A percentile compares a stretch with the other conserved stretches of the same genome.
phyloP scores from a whole-genome alignment of 2,329 filamentous ascomycete species.

The Coniochaeta pulveracea region DNA sequence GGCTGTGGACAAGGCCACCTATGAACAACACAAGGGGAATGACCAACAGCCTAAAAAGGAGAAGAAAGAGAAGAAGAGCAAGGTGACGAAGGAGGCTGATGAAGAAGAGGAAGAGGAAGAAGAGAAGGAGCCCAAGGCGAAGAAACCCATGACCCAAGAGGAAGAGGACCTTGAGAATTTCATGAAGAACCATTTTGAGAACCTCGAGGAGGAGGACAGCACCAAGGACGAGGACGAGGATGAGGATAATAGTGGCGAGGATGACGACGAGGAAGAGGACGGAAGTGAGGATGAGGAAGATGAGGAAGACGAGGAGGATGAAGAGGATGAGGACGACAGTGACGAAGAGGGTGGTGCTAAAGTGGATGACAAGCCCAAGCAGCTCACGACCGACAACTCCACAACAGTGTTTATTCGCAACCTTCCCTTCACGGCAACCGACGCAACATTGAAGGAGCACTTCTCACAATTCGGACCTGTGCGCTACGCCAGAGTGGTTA shows the following conservation, averaged over 20 bases:
- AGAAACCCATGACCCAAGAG: constrained; percentile 22
- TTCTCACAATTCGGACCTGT: constrained; percentile 83
- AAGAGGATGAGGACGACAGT: constrained; percentile 29
- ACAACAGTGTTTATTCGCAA: constrained; percentile 89
- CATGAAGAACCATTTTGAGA: constrained; percentile 44
- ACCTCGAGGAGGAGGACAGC: constrained; percentile 46
- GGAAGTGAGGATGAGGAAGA: constrained; percentile 30
- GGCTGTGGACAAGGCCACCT: constrained; percentile 86
- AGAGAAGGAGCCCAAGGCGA: constrained; percentile 18
- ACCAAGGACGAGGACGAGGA: constrained; percentile 31
- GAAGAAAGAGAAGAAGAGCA: constrained; percentile 27
- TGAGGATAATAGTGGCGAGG: constrained; percentile 23
- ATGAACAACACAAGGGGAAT: constrained; percentile 52
- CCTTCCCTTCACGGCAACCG: constrained; percentile 77
- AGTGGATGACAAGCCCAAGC: constrained; percentile 23
- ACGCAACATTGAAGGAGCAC: constrained; percentile 72
- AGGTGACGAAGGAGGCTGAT: constrained; percentile 20
- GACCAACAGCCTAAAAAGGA: constrained; percentile 17
- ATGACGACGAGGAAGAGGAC: constrained; percentile 25
- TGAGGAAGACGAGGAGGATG: constrained; percentile 28
- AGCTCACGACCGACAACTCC: constrained; percentile 48
- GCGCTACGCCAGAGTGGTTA: constrained; percentile 82
- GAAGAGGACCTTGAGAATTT: constrained; percentile 37
- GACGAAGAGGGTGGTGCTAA: constrained; percentile 29
- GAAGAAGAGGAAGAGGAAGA: constrained; percentile 16